Conservation (phyloP, 306 rosid genomes). For the Abrus pulchellus region DNA sequence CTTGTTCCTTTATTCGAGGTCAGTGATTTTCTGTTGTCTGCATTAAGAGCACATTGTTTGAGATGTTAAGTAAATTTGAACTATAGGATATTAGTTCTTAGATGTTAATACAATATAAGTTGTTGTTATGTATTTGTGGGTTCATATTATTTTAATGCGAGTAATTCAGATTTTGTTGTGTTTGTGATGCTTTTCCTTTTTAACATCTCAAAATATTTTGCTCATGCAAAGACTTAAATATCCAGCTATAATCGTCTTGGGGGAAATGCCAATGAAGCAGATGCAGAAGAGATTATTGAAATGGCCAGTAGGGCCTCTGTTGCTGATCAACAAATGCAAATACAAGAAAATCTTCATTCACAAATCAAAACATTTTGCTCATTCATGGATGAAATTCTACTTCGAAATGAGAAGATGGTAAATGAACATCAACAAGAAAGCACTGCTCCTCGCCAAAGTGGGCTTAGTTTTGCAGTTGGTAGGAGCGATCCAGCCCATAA, state of each 20-base stretch:
- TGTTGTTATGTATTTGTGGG: constrained; percentile 16
- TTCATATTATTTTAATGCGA: constrained; percentile 17
- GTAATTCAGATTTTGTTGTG: constrained; percentile 16
- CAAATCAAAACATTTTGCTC: constrained; percentile 68
- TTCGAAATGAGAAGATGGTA: constrained; percentile 55
- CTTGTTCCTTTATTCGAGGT: constrained; percentile 88
- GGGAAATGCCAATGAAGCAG: constrained; percentile 67
- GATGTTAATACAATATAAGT: neutral
- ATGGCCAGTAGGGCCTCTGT: constrained; percentile 75
- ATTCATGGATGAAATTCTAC: constrained; percentile 83
- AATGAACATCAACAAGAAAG: constrained; percentile 56
- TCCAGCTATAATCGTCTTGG: constrained; percentile 86
- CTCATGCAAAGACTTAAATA: constrained; percentile 57
- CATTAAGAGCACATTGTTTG: neutral
- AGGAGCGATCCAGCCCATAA: constrained; percentile 48
- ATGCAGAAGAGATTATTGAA: constrained; percentile 75
- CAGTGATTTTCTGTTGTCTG: constrained; percentile 32
- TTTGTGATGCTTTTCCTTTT: constrained; percentile 19
- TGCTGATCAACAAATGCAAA: constrained; percentile 79
- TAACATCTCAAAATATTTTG: constrained; percentile 26
- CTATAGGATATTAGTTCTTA: neutral
- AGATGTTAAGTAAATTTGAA: constrained; percentile 20
- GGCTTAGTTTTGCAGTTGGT: constrained; percentile 88
- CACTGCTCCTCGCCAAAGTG: constrained; percentile 65
- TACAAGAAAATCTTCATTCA: constrained; percentile 83